Evolutionary conservation across 768 basidiomycete species (phyloP).

Genomic region (Fibroporia radiculosa): DNA sequence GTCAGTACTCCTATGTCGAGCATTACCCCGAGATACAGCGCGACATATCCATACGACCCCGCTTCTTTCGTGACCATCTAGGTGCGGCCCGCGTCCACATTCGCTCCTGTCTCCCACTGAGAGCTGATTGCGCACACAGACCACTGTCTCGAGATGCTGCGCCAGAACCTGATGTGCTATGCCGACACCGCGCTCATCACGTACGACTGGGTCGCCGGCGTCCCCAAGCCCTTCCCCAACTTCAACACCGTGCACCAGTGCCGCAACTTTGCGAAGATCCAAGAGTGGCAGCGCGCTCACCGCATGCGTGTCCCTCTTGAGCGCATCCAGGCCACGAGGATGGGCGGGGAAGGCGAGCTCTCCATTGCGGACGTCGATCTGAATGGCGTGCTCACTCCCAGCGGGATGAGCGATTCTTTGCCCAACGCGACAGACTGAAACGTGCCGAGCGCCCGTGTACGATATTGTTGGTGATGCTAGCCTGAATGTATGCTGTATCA

Average conservation of each 20-base stretch:
- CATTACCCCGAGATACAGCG: background rate
- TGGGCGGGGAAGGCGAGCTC: no score
- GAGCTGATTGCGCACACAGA: background rate
- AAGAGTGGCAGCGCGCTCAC: background rate
- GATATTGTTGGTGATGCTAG: no score
- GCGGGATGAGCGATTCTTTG: no score
- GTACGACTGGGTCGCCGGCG: background rate
- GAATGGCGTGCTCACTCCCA: no score
- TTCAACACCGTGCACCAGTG: background rate
- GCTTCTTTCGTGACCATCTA: no score
- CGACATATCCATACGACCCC: background rate
- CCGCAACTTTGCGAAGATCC: background rate
- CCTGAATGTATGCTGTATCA: no score
- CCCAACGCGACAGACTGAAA: no score
- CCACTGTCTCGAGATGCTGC: background rate
- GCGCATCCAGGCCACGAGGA: no score
- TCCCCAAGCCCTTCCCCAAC: background rate
- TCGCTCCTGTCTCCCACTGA: no score
- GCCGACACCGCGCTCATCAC: background rate
- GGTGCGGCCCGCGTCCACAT: no score
- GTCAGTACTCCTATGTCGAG: background rate
- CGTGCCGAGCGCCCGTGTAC: no score
- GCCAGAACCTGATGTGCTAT: background rate
- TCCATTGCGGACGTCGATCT: no score
- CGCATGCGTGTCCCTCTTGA: background rate